Percentiles rank a stretch among this genome's conserved stretches.
These are phyloP conservation scores for Sugiyamaella sp. DNA, from an alignment of 1,139 yeast genomes.

Conservation along the genomic window DNA sequence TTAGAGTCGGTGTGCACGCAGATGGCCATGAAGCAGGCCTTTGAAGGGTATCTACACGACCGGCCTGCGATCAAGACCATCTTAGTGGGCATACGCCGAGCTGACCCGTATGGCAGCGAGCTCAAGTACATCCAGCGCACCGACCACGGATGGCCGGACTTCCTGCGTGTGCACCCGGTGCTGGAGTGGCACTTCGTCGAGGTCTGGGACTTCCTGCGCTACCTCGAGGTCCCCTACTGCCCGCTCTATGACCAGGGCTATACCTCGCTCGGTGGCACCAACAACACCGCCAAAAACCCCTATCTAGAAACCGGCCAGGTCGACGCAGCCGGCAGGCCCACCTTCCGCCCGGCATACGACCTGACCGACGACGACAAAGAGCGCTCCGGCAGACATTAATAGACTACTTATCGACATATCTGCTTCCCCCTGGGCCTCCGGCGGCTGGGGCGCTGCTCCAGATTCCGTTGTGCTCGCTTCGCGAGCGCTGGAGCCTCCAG, in stretches of 20 bases:
- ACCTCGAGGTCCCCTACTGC: conserved; percentile 62
- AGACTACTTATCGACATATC: not conserved
- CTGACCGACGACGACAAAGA: conserved; percentile 62
- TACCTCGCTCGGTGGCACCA: conserved; percentile 78
- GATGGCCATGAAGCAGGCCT: conserved; percentile 63
- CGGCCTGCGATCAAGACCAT: conserved; percentile 60
- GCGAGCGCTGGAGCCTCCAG: no score
- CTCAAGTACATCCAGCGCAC: conserved; percentile 64
- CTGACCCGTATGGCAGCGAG: conserved; percentile 72
- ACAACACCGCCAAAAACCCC: conserved; percentile 70
- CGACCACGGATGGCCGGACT: conserved; percentile 87
- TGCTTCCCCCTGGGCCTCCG: not conserved
- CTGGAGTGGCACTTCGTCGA: conserved; percentile 79
- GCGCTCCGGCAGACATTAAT: conserved; percentile 49
- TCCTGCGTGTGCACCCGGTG: conserved; percentile 77
- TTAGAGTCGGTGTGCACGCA: conserved; percentile 41
- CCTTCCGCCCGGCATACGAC: conserved; percentile 66
- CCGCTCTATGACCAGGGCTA: conserved; percentile 72
- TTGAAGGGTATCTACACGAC: conserved; percentile 54
- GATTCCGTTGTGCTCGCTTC: not conserved
- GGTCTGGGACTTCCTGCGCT: conserved; percentile 65
- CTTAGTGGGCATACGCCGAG: conserved; percentile 77
- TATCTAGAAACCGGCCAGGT: conserved; percentile 43
- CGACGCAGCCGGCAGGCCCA: conserved; percentile 27
- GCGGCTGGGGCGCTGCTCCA: conserved; percentile 1